phyloP scores from a whole-genome alignment of 192 early-diverging fungal species.

The Coemansia sp. region DNA sequence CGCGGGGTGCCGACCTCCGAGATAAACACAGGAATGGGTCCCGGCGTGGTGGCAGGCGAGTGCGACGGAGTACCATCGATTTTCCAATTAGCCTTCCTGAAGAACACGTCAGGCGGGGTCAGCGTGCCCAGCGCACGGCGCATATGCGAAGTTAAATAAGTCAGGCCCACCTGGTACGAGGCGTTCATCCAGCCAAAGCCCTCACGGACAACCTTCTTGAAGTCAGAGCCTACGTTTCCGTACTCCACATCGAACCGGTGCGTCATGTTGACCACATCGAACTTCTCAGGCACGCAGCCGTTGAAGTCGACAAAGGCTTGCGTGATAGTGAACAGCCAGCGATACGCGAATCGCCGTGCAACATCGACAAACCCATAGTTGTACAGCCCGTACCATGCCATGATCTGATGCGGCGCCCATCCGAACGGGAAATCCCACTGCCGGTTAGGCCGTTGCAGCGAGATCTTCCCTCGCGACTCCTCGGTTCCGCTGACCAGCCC shows the following conservation, averaged over 20 bases:
- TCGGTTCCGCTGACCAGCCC: conserved; percentile 93
- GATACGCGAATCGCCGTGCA: conserved; percentile 80
- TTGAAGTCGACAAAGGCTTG: conserved; percentile 97
- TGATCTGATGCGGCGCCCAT: conserved; percentile 99
- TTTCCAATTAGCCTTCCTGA: conserved; percentile 52
- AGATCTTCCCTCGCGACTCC: conserved; percentile 78
- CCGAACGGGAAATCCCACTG: conserved; percentile 96
- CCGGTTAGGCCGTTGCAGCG: conserved; percentile 82
- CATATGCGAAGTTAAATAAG: conserved; percentile 69
- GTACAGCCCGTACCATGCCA: conserved; percentile 89
- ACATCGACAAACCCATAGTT: conserved; percentile 77
- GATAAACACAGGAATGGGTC: conserved; percentile 36
- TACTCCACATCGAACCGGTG: conserved; percentile 95
- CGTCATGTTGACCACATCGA: conserved; percentile 88
- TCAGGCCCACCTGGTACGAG: conserved; percentile 79
- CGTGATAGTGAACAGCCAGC: conserved; percentile 94
- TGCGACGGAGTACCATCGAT: conserved; percentile 45
- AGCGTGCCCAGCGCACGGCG: conserved; percentile 76
- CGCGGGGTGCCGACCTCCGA: conserved; percentile 30
- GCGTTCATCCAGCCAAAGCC: conserved; percentile 99
- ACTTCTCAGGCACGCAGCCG: conserved; percentile 97
- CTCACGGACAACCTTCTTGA: conserved; percentile 90
- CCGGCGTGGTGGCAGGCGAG: conserved; percentile 36
- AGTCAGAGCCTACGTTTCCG: conserved; percentile 93
- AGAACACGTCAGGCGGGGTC: conserved; percentile 69